Conservation (phyloP, 768 basidiomycete genomes). For the Amanita pseudoporphyria region DNA sequence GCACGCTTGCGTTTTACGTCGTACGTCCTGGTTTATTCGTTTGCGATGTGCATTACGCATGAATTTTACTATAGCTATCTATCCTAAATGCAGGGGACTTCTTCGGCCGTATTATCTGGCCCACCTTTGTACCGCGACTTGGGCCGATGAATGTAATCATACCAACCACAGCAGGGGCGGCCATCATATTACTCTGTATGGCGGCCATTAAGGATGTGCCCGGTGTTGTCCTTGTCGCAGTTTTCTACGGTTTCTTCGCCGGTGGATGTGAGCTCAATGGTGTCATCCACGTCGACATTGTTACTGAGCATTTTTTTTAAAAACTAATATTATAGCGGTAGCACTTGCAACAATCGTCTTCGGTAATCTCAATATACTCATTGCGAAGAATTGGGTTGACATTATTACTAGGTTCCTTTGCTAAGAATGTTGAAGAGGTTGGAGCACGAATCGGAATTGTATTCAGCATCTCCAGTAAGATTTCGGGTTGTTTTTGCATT, state of each 20-base stretch:
- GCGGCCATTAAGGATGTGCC: too few species aligned
- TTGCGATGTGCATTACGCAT: background rate
- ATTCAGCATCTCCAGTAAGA: slow-evolving; percentile 32
- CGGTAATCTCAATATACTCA: slow-evolving; percentile 18
- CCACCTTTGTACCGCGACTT: slow-evolving; percentile 27
- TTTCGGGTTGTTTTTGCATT: background rate
- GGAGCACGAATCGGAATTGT: slow-evolving; percentile 37
- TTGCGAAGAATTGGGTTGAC: background rate
- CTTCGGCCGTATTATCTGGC: slow-evolving; percentile 40
- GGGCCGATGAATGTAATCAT: slow-evolving; percentile 37
- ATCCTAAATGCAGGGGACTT: slow-evolving; percentile 39
- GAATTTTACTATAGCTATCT: slow-evolving; percentile 33
- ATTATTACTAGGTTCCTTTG: slow-evolving; percentile 19
- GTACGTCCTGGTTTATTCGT: slow-evolving; percentile 19
- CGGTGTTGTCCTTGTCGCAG: slow-evolving; percentile 27
- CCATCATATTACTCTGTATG: slow-evolving; percentile 27
- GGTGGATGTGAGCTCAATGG: slow-evolving; percentile 14
- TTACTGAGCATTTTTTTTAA: slow-evolving; percentile 4
- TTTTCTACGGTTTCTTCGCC: too few species aligned
- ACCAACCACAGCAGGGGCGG: slow-evolving; percentile 22
- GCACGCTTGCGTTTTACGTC: slow-evolving; percentile 38
- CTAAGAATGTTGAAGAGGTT: too few species aligned
- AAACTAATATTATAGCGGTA: too few species aligned
- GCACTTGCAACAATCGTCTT: slow-evolving; percentile 19
- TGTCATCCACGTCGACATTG: slow-evolving; percentile 7